Base-by-base conservation (phyloP, 1,284 basidiomycete species). In the Sphaerobolus stellatus region DNA sequence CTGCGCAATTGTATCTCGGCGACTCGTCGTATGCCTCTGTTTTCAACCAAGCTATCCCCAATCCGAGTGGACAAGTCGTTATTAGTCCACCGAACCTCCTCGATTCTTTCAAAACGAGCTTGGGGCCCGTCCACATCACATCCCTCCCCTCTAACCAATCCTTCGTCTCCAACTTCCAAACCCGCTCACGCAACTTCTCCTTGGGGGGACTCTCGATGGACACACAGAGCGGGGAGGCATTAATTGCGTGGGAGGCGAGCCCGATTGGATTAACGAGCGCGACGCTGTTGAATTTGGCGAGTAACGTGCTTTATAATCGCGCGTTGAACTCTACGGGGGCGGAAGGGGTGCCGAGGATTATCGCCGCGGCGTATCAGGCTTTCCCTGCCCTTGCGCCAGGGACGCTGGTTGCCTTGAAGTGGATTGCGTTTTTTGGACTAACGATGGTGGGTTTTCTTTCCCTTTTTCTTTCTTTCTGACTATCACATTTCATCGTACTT, bases 371-470 rank as follows among this genome's bases (percentile, higher is more conserved):
- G 56, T 86, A 80, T 64, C 70, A 77, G 48, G 67, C 67, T 22
- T 84, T 88, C 64, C 83, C 85, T 5, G 72, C 73, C 5, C 66
- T 79, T 16, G 72, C 72, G 40, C 74, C 73, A 4, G 79, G 78
- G 2, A 83, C 83, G n/a, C 69, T 89, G 31, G 67, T 78, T 28
- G 79, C 80, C 18, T 65, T 89, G 62, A 81, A 81, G 61, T 90
- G 85, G 84, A 70, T 83, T 13, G 79, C 76, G 4, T 88, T 88
- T 68, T 88, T 85, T 61, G 81, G 82, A 8, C 81, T 80, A 40
- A 76, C 80, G 1, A 86, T 89, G 84, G 86, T 86, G 54, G 56
- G 77, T 56, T 13, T n/a, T 54, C 11, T 16, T 18, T 16, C 4
- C 20, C 4, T 43, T 30, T 6, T n/a, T 6, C 9, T 47, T 33